These are phyloP conservation scores for Chloranthus sessilifolius DNA, from an alignment of 164 flowering plant species.

Conservation along the genomic window DNA sequence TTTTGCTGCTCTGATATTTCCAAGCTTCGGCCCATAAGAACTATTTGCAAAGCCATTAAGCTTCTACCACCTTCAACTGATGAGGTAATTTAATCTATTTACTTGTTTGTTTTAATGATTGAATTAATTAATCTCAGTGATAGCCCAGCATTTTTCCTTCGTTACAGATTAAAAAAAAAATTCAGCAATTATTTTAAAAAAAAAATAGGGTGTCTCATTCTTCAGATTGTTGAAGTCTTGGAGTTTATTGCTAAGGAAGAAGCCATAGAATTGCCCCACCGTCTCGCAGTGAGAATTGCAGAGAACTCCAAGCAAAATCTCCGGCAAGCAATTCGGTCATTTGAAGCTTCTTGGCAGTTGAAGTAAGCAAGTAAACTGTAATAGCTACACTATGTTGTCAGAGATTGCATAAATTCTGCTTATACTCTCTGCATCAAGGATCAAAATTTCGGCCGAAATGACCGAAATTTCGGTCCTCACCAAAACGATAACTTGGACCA, in stretches of 20 bases:
- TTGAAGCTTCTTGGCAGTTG: constrained; percentile 54
- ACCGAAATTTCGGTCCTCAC: too few species aligned
- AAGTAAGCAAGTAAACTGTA: too few species aligned
- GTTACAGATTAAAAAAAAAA: too few species aligned
- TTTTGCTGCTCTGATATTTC: constrained; percentile 62
- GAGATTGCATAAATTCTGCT: too few species aligned
- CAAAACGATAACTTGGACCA: too few species aligned
- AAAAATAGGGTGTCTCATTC: neutral
- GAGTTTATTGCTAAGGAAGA: constrained; percentile 49
- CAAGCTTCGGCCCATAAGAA: constrained; percentile 43
- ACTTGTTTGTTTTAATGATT: neutral
- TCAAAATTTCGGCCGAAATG: too few species aligned
- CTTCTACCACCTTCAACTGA: constrained; percentile 52
- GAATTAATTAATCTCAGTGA: too few species aligned
- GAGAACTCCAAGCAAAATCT: constrained; percentile 51
- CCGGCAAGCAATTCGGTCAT: constrained; percentile 75
- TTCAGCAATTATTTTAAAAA: too few species aligned
- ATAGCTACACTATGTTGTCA: too few species aligned
- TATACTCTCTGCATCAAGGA: too few species aligned
- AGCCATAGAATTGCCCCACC: constrained; percentile 36
- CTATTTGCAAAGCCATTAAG: constrained; percentile 41
- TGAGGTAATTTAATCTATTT: constrained; percentile 35
- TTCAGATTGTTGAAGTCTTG: constrained; percentile 54
- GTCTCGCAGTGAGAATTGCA: constrained; percentile 45
- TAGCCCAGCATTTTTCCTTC: too few species aligned